These are phyloP conservation scores for Puccinia novopanici DNA, from an alignment of 1,284 basidiomycete genomes.

Conservation along the genomic window DNA sequence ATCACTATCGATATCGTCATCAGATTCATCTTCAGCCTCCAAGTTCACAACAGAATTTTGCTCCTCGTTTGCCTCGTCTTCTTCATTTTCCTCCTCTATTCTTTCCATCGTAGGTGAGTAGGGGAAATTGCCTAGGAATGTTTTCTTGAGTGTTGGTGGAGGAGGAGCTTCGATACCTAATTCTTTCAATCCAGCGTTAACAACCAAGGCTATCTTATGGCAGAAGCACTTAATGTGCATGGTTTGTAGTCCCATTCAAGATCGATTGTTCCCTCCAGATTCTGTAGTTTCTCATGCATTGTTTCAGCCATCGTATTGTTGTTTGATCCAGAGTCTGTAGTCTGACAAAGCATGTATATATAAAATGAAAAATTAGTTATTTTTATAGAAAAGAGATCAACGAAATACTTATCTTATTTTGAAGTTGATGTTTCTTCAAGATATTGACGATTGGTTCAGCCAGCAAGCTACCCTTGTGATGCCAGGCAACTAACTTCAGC, in stretches of 20 bases:
- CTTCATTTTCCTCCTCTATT: too few relatives aligned
- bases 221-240: not conserved
- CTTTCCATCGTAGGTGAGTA: not conserved
- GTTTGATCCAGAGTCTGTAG: conserved; percentile 21
- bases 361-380: not conserved
- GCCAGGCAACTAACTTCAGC: conserved; percentile 8
- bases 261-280: not conserved
- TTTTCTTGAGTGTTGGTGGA: not conserved
- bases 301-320: conserved; percentile 24
- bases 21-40: too few relatives aligned
- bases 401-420: not conserved
- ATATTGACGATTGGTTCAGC: not conserved
- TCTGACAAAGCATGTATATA: conserved; percentile 10
- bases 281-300: conserved; percentile 5
- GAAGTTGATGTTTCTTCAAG: not conserved
- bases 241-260: not conserved
- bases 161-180: too few relatives aligned
- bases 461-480: conserved; percentile 9
- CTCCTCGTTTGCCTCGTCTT: too few relatives aligned
- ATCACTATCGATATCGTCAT: too few relatives aligned
- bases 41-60: too few relatives aligned
- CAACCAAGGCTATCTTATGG: not conserved
- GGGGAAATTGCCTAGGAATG: not conserved
- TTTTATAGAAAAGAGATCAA: not conserved
- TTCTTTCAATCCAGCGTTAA: conserved; percentile 15